Evolutionary conservation across 2,329 filamentous ascomycete species (phyloP).

Genomic region (Colletotrichum coccodes): DNA sequence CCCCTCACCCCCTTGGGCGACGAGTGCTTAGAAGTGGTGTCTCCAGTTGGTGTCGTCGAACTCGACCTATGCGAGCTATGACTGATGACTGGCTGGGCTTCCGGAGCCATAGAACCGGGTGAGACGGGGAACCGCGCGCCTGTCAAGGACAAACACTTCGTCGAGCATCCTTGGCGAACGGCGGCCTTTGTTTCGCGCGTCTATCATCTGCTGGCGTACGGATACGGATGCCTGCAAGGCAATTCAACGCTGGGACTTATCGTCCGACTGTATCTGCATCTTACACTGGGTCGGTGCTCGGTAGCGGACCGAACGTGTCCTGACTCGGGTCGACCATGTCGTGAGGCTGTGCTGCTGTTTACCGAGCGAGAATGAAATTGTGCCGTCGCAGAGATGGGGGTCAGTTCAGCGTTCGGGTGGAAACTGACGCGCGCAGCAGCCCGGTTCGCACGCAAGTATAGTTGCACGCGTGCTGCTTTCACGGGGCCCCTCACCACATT

Average conservation of each 20-base stretch:
- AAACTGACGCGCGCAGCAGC: slow-evolving; percentile 23
- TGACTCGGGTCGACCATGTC: slow-evolving; percentile 30
- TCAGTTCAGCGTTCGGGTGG: not conserved
- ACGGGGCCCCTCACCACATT: not conserved
- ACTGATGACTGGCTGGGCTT: not conserved
- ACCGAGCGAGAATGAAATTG: slow-evolving; percentile 32
- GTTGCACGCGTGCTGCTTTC: slow-evolving; percentile 11
- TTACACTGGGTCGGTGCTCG: slow-evolving; percentile 11
- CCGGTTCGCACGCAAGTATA: slow-evolving; percentile 3
- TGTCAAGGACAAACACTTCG: not conserved
- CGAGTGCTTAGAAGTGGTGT: not conserved
- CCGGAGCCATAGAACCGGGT: not conserved
- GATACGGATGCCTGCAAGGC: too few species aligned
- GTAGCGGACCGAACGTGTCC: slow-evolving; percentile 7
- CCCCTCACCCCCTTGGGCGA: not conserved
- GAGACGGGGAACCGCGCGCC: not conserved
- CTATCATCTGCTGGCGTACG: too few species aligned
- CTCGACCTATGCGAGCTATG: not conserved
- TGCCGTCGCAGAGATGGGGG: slow-evolving; percentile 22
- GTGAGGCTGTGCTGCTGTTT: slow-evolving; percentile 25
- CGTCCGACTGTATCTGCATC: not conserved
- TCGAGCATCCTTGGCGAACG: not conserved
- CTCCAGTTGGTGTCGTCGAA: not conserved
- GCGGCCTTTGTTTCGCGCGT: not conserved
- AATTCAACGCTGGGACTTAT: not conserved